Evolutionary conservation across 495 filamentous ascomycete species (phyloP).

Genomic region (Xylona heveae): DNA sequence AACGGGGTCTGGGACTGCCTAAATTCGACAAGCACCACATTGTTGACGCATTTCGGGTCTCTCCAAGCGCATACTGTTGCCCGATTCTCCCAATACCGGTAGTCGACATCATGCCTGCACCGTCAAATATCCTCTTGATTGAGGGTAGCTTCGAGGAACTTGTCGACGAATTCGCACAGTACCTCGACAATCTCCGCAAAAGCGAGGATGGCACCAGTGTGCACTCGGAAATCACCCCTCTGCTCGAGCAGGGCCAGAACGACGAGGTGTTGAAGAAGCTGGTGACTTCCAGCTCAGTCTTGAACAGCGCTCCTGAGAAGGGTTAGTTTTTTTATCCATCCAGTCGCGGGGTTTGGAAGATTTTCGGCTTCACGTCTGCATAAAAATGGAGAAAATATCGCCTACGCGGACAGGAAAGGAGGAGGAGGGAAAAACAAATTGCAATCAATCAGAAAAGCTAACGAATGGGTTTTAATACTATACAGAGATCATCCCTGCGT

Average conservation of each 20-base stretch:
- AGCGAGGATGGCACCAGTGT: conserved; percentile 32
- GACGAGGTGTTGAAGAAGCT: conserved; percentile 70
- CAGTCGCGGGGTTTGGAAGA: too few relatives aligned
- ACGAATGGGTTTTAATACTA: conserved; percentile 1
- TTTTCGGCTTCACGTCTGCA: too few relatives aligned
- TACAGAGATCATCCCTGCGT: conserved; percentile 73
- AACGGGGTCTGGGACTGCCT: too few relatives aligned
- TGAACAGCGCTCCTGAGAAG: conserved; percentile 79
- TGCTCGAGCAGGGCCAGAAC: conserved; percentile 35
- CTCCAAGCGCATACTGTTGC: too few relatives aligned
- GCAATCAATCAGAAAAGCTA: too few relatives aligned
- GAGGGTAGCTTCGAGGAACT: conserved; percentile 81
- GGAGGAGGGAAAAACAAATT: too few relatives aligned
- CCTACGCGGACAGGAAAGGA: too few relatives aligned
- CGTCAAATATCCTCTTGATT: conserved; percentile 43
- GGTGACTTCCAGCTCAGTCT: conserved; percentile 42
- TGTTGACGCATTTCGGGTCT: too few relatives aligned
- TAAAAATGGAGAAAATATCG: too few relatives aligned
- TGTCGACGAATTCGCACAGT: conserved; percentile 69
- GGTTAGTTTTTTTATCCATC: conserved; percentile 33
- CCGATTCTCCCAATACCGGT: too few relatives aligned
- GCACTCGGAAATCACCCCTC: conserved; percentile 46
- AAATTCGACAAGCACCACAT: too few relatives aligned
- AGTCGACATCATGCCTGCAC: conserved; percentile 6
- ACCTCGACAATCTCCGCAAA: conserved; percentile 45